phyloP scores from a whole-genome alignment of 2,329 filamentous ascomycete genomes.

The Domatiomyces catenatus region DNA sequence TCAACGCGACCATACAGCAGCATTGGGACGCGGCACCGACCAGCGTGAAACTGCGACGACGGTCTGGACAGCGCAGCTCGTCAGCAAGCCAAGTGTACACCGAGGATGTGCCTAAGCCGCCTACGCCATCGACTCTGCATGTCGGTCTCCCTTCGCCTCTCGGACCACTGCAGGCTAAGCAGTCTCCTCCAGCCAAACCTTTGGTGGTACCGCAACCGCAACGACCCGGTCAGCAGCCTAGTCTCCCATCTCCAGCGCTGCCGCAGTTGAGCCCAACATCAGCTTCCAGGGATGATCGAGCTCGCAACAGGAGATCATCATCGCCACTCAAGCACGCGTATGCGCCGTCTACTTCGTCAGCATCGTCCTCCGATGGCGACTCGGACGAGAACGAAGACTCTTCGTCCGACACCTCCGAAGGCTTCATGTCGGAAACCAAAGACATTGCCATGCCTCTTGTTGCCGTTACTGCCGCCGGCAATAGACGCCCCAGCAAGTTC shows the following conservation, averaged over 20 bases:
- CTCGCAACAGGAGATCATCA: conserved; percentile 51
- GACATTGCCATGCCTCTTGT: conserved; percentile 28
- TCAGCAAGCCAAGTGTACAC: conserved; percentile 6
- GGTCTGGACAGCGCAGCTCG: conserved; percentile 2
- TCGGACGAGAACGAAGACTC: conserved; percentile 33
- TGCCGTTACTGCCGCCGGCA: conserved; percentile 17
- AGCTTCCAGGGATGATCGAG: conserved; percentile 22
- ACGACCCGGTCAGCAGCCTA: not conserved
- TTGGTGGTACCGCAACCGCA: not conserved
- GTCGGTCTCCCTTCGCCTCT: conserved; percentile 8
- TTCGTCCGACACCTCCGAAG: conserved; percentile 39
- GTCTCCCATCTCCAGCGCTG: not conserved
- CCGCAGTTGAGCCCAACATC: conserved; percentile 27
- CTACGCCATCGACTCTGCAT: not conserved
- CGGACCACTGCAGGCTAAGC: conserved; percentile 28
- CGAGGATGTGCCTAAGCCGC: conserved; percentile 9
- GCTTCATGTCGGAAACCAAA: conserved; percentile 35
- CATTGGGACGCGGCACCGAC: conserved; percentile 6
- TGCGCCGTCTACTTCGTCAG: conserved; percentile 61
- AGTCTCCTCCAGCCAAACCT: not conserved
- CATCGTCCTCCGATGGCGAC: conserved; percentile 43
- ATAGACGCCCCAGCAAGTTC: conserved; percentile 27
- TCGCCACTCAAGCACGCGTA: conserved; percentile 97
- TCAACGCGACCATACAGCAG: conserved; percentile 6
- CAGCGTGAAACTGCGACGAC: conserved; percentile 1